Percentiles rank a stretch among this genome's conserved stretches.
These are phyloP conservation scores for Bathelium albidoporum DNA, from an alignment of 495 filamentous ascomycete species.

Conservation along the genomic window DNA sequence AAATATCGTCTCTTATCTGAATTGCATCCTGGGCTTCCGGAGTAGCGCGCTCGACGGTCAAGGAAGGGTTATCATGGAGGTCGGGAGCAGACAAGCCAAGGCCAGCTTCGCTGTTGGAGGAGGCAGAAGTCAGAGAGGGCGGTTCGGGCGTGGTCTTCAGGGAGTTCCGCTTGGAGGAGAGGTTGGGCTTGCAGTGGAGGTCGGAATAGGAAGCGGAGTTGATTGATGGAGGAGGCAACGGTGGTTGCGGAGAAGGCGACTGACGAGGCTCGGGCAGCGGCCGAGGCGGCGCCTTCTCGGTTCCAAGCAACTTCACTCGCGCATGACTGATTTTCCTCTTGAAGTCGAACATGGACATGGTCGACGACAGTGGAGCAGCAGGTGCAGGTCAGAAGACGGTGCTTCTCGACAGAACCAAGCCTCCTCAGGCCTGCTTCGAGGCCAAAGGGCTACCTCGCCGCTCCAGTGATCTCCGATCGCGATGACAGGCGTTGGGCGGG, in stretches of 20 bases:
- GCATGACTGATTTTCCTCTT: conserved; percentile 2
- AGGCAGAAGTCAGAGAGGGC: neutral
- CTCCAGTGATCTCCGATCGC: neutral
- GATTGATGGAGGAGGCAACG: neutral
- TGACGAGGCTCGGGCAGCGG: neutral
- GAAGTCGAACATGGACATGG: conserved; percentile 3
- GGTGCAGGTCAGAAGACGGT: neutral
- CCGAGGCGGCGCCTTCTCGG: conserved; percentile 1
- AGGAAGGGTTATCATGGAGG: neutral
- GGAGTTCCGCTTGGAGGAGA: neutral
- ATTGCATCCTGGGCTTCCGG: conserved; percentile 9
- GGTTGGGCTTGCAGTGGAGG: neutral
- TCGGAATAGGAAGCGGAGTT: neutral
- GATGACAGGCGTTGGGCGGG: conserved; percentile 4
- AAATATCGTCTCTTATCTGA: neutral
- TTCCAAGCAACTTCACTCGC: conserved; percentile 1
- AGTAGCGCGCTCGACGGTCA: conserved; percentile 13
- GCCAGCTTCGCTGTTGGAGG: conserved; percentile 2
- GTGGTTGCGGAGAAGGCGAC: conserved; percentile 2
- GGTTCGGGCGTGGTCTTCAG: neutral
- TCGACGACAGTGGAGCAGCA: neutral
- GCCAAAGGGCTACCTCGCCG: neutral
- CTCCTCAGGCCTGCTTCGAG: too few species aligned
- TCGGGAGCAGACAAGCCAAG: neutral
- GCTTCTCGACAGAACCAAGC: neutral